A percentile compares a stretch with the other conserved stretches of the same genome.
These are phyloP conservation scores for Thozetella sp. DNA, from an alignment of 495 filamentous ascomycete genomes.

Conservation along the genomic window DNA sequence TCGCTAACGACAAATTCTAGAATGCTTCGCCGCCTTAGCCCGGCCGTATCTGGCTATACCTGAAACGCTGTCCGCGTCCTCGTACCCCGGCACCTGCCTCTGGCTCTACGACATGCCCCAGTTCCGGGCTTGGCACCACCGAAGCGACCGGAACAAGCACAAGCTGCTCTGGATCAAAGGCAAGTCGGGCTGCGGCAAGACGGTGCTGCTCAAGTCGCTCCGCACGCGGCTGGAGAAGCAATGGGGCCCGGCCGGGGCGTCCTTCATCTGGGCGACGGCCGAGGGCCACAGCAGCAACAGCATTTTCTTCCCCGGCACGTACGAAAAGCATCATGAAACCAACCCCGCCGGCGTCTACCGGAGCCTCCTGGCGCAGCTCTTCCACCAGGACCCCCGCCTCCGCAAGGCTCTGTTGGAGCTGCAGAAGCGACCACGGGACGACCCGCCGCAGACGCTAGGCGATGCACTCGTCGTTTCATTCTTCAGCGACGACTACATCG, in stretches of 20 bases:
- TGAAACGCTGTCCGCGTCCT: constrained; percentile 16
- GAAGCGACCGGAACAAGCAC: constrained; percentile 24
- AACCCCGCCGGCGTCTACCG: constrained; percentile 30
- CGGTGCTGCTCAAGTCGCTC: constrained; percentile 28
- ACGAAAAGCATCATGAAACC: constrained; percentile 9
- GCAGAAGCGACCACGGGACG: constrained; percentile 13
- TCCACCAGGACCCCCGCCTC: constrained; percentile 28
- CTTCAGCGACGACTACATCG: constrained; percentile 37
- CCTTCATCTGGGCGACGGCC: constrained; percentile 26
- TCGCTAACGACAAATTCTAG: constrained; percentile 8
- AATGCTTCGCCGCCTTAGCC: constrained; percentile 24
- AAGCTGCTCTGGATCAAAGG: constrained; percentile 37
- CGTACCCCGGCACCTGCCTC: constrained; percentile 33
- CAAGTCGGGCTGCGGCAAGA: constrained; percentile 32
- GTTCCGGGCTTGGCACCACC: constrained; percentile 36
- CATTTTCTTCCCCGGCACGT: constrained; percentile 13
- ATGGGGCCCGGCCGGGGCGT: constrained; percentile 25
- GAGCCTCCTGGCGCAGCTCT: constrained; percentile 32
- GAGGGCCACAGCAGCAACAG: constrained; percentile 20
- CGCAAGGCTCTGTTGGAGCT: constrained; percentile 20
- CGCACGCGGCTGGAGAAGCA: constrained; percentile 25
- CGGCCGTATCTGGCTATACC: constrained; percentile 8
- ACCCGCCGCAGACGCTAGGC: constrained; percentile 16
- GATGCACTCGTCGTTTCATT: constrained; percentile 30
- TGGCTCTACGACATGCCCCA: constrained; percentile 34